Evolutionary conservation across 139 green algal genomes (phyloP).

Genomic region (Ettlia oleoabundans): DNA sequence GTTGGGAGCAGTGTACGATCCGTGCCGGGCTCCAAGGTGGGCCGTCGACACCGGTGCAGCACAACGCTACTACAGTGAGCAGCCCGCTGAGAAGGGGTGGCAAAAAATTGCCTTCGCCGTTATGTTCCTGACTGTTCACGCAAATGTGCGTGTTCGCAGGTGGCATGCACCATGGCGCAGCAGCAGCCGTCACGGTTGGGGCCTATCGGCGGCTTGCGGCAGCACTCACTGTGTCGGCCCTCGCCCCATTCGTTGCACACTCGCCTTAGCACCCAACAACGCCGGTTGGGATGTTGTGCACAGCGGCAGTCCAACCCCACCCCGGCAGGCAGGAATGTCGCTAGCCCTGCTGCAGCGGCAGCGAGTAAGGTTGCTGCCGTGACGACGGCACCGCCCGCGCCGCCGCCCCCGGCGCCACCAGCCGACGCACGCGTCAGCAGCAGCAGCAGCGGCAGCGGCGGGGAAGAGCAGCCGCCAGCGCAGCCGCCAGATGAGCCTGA

Average conservation of each 20-base stretch:
- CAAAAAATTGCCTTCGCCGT: no score
- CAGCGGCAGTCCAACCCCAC: not conserved
- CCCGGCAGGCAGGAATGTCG: no score
- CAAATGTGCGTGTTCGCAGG: no score
- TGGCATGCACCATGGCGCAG: no score
- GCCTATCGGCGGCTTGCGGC: not conserved
- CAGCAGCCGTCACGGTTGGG: no score
- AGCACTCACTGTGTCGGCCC: not conserved
- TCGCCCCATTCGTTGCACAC: no score
- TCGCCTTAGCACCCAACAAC: not conserved
- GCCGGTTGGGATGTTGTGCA: not conserved
- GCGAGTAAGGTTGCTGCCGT: not conserved
- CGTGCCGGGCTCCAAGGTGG: no score
- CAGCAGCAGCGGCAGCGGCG: not conserved
- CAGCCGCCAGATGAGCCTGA: slow-evolving; percentile 50
- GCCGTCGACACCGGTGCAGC: no score
- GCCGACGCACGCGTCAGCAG: not conserved
- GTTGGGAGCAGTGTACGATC: no score
- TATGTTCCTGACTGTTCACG: no score
- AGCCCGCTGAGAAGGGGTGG: no score
- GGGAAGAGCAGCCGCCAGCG: not conserved
- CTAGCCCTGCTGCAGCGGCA: not conserved
- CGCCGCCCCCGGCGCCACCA: not conserved
- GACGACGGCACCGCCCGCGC: not conserved
- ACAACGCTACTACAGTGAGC: no score